A percentile compares a stretch with the other conserved stretches of the same genome.
Conservation (phyloP, 2,329 filamentous ascomycete species). For the Claviceps paspali region DNA sequence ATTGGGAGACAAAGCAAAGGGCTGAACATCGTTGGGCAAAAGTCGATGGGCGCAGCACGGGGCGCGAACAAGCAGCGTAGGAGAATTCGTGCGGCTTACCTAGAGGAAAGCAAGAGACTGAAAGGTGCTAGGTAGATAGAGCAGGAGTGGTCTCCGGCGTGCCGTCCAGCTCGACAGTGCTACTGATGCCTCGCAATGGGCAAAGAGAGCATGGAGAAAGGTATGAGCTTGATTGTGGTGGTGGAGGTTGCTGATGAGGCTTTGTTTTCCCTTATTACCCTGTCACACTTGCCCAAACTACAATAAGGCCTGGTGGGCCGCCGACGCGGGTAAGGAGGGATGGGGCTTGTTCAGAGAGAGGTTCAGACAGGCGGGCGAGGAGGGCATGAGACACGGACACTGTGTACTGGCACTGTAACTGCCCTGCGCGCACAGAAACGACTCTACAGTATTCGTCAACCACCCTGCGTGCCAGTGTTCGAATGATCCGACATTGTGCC, state of each 20-base stretch:
- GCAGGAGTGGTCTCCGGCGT: constrained; percentile 13
- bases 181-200: constrained; percentile 25
- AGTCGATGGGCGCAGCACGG: constrained; percentile 4
- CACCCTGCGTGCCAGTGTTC: background rate
- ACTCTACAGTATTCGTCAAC: background rate
- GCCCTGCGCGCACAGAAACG: no score
- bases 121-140: constrained; percentile 11
- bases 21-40: constrained; percentile 3
- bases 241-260: constrained; percentile 23
- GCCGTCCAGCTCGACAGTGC: constrained; percentile 22
- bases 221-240: no score
- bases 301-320: constrained; percentile 14
- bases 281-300: constrained; percentile 18
- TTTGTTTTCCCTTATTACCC: constrained; percentile 25
- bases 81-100: constrained; percentile 15
- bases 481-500: background rate
- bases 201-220: constrained; percentile 20
- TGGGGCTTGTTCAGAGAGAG: background rate
- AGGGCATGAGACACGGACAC: constrained; percentile 1
- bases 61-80: constrained; percentile 4
- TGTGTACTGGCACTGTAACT: background rate
- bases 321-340: constrained; percentile 2
- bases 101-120: constrained; percentile 12
- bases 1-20: constrained; percentile 6
- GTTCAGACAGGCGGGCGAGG: background rate